Conservation (phyloP, 352 stramenopile genomes). For the Achlya hypogyna region DNA sequence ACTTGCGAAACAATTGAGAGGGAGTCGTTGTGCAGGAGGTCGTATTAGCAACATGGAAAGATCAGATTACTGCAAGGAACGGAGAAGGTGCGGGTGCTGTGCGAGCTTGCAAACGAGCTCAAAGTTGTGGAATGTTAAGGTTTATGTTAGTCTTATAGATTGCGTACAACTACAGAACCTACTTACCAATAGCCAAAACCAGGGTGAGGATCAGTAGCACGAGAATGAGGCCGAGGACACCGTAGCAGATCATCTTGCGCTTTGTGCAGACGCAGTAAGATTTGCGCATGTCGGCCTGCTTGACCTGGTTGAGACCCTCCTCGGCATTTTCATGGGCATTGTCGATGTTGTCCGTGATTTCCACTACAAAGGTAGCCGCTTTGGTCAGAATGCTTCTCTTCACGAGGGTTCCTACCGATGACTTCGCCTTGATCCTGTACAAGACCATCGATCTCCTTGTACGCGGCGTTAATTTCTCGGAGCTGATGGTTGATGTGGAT, state of each 20-base stretch:
- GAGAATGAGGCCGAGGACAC: slow-evolving; percentile 40
- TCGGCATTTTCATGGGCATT: slow-evolving; percentile 41
- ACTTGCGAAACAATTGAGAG: too few species aligned
- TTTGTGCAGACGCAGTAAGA: slow-evolving; percentile 48
- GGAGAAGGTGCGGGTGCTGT: too few species aligned
- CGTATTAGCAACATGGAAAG: too few species aligned
- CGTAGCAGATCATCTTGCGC: slow-evolving; percentile 50
- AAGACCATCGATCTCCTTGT: slow-evolving; percentile 51
- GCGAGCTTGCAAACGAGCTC: too few species aligned
- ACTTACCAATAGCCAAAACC: slow-evolving; percentile 23
- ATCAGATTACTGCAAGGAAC: too few species aligned
- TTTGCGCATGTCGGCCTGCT: slow-evolving; percentile 39
- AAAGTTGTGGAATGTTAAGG: too few species aligned
- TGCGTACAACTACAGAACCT: not conserved
- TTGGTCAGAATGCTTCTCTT: not conserved
- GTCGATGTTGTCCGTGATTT: slow-evolving; percentile 51
- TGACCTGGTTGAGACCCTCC: slow-evolving; percentile 41
- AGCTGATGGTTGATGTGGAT: slow-evolving; percentile 67
- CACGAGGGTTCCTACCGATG: slow-evolving; percentile 30
- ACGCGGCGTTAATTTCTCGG: slow-evolving; percentile 54
- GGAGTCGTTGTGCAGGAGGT: too few species aligned
- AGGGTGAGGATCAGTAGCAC: slow-evolving; percentile 39
- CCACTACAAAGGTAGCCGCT: slow-evolving; percentile 25
- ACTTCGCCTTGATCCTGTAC: slow-evolving; percentile 59
- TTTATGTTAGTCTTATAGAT: too few species aligned